Base-by-base conservation (phyloP, 2,329 filamentous ascomycete species). In the Ophiostoma sp. region DNA sequence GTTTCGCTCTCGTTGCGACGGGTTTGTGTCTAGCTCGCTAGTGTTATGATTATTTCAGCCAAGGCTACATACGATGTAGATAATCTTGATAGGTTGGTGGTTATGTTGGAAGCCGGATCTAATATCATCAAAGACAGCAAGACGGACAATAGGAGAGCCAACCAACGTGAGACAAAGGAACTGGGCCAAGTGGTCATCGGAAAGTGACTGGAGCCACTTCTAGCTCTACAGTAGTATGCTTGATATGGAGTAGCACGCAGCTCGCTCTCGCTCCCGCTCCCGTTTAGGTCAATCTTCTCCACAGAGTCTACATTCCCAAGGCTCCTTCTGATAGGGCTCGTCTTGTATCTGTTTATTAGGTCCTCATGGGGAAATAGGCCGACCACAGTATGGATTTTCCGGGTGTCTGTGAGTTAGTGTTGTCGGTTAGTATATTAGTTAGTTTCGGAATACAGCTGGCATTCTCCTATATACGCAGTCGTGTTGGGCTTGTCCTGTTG, bases 261-360 rank as follows among this genome's bases (percentile, higher is more conserved):
- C 52, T 57, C 52, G 52, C 8, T 57, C 52, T 57, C 52, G 52
- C 52, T 57, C n/a, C 52, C 52, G 52, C 52, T 57, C n/a, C 52
- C 52, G 52, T 23, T 57, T 27, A 57, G 52, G 8, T 48, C 44
- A n/a, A 48, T 48, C 5, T 48, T 41, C 39, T 15, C 39, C 39
- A 41, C 10, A 41, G 15, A 41, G 39, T 41, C 39, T 41, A 13
- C 8, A 13, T 10, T 41, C 15, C 15, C 39, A 41, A 10, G 39
- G 10, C 4, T 41, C 15, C 13, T 41, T 13, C 39, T 41, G 39
- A 41, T 41, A 41, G 39, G 39, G 39, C 39, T 41, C 15, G 39
- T 41, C 39, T 39, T 39, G 27, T 31, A 31, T 31, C 27, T 41
- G 39, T 1, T 1, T 41, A 6, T 41, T 41, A 48, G 17, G 5